These are phyloP conservation scores for Carex kokanica DNA, from an alignment of 176 grass and related monocot species.

Conservation along the genomic window DNA sequence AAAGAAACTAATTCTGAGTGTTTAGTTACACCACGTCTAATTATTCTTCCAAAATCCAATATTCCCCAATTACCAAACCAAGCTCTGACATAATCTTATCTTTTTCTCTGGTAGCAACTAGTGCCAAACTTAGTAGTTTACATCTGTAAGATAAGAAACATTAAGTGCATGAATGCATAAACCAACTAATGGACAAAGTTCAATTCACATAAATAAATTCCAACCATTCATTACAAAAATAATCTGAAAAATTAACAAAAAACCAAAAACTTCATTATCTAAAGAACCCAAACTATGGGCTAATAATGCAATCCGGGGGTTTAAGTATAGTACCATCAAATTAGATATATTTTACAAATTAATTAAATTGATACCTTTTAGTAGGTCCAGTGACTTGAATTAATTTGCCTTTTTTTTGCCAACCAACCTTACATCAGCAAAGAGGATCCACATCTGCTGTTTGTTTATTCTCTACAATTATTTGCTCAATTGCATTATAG, in stretches of 20 bases:
- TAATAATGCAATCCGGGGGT: background rate
- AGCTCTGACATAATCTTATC: constrained; percentile 1
- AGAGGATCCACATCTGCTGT: background rate
- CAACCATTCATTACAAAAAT: background rate
- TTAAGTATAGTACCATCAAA: background rate
- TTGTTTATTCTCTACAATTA: background rate
- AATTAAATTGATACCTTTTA: background rate
- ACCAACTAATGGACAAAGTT: constrained; percentile 1
- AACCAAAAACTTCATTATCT: background rate
- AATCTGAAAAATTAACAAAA: background rate
- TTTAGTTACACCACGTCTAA: background rate
- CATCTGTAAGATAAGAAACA: constrained; percentile 9
- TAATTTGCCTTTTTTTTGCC: background rate
- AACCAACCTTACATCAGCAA: constrained; percentile 10
- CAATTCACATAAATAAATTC: background rate
- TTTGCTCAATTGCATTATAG: background rate
- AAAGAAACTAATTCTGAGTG: background rate
- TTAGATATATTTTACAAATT: background rate
- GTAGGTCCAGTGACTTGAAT: background rate
- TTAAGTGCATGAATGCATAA: constrained; percentile 1
- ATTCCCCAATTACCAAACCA: background rate
- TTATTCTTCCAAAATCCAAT: constrained; percentile 1
- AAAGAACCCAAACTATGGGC: constrained; percentile 7
- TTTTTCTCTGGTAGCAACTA: background rate
- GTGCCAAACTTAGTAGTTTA: background rate